These are phyloP conservation scores for Rhodosporidiobolus sp. DNA, from an alignment of 768 basidiomycete species.

Conservation along the genomic window DNA sequence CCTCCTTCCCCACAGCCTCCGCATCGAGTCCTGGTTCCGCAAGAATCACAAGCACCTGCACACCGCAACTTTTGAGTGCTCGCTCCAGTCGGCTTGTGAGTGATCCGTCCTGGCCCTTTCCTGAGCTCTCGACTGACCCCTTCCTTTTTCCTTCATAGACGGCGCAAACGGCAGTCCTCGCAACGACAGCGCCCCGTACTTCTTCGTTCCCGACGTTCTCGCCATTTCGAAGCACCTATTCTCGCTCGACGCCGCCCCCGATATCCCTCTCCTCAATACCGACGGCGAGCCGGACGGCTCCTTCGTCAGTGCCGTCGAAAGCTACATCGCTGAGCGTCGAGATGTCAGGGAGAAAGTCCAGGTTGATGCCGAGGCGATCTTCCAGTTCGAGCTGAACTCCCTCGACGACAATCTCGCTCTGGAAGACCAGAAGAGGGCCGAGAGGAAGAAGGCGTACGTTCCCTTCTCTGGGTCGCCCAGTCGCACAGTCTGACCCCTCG, in stretches of 20 bases:
- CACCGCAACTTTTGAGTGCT: not conserved
- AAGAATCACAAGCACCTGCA: not conserved
- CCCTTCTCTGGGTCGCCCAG: not conserved
- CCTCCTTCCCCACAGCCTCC: not conserved
- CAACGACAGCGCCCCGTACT: not conserved
- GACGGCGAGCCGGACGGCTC: not conserved
- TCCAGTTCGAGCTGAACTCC: not conserved
- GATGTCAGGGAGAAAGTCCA: not conserved
- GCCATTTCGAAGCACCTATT: not conserved
- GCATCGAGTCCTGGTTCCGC: not conserved
- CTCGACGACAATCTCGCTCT: not conserved
- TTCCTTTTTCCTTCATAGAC: no score
- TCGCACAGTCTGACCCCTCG: not conserved
- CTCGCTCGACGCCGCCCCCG: not conserved
- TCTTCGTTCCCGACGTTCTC: not conserved
- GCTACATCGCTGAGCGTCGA: not conserved
- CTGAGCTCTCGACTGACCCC: not conserved
- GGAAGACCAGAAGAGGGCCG: not conserved
- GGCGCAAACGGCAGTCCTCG: no score
- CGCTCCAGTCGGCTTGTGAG: not conserved
- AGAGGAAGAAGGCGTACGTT: not conserved
- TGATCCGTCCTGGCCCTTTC: not conserved
- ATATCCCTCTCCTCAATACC: not conserved
- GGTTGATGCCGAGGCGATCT: not conserved
- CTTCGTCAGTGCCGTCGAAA: not conserved